Percentiles rank a stretch among this genome's conserved stretches.
phyloP scores from a whole-genome alignment of 75 land plant genomes.

The Pinus albicaulis region DNA sequence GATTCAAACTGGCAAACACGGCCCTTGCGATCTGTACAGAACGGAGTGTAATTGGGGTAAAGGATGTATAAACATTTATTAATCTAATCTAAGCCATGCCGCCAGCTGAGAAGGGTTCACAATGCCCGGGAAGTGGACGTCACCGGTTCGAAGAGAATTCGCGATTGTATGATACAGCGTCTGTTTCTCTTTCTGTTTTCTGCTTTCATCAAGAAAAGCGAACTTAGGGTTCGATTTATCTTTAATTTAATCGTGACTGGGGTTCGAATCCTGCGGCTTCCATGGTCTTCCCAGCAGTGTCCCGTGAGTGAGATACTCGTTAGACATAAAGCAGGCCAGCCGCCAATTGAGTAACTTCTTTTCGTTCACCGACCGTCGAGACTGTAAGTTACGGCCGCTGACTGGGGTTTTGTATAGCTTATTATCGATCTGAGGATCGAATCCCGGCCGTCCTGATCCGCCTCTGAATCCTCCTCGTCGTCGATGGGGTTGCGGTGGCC shows the following conservation, averaged over 20 bases:
- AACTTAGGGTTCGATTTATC: background rate
- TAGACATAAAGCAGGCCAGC: conserved; percentile 5
- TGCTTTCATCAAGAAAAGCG: background rate
- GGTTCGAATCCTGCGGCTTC: conserved; percentile 1
- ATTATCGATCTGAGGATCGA: too few species aligned
- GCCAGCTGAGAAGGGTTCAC: conserved; percentile 4
- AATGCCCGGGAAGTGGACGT: conserved; percentile 1
- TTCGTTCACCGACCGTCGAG: background rate
- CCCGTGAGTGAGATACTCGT: background rate
- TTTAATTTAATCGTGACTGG: background rate
- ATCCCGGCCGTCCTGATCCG: background rate
- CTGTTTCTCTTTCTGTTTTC: background rate
- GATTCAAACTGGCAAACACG: too few species aligned
- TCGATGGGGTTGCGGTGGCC: too few species aligned
- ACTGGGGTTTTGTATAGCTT: too few species aligned
- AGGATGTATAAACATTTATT: too few species aligned
- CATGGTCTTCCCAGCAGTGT: background rate
- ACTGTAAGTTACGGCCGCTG: background rate
- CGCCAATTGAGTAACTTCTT: background rate
- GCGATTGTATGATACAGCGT: background rate
- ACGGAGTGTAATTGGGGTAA: too few species aligned
- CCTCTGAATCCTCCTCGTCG: too few species aligned
- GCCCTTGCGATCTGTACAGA: too few species aligned
- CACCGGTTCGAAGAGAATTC: background rate
- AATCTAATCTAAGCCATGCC: background rate